Evolutionary conservation across 1,284 basidiomycete species (phyloP).

Genomic region (Irpex rosettiformis): DNA sequence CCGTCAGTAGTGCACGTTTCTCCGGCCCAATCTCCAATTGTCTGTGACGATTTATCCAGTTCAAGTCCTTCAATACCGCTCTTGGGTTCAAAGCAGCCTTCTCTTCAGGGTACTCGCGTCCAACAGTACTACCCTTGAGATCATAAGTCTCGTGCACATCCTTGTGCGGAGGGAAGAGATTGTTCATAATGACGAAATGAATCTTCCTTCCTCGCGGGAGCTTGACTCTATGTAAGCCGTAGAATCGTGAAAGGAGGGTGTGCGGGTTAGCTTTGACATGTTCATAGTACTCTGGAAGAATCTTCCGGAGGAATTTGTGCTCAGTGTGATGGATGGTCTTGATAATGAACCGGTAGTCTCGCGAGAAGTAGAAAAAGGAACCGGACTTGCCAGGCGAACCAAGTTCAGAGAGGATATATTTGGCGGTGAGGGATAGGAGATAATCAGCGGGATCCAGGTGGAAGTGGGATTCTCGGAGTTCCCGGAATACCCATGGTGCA

Average conservation of each 20-base stretch:
- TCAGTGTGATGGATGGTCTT: conserved; percentile 96
- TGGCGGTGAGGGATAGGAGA: conserved; percentile 91
- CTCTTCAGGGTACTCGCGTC: conserved; percentile 86
- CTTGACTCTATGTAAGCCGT: conserved; percentile 96
- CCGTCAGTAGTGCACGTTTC: conserved; percentile 86
- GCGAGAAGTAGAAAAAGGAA: conserved; percentile 98
- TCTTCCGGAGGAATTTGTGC: conserved; percentile 88
- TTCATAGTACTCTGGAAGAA: conserved; percentile 84
- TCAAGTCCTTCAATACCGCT: conserved; percentile 93
- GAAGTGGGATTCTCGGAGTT: conserved; percentile 92
- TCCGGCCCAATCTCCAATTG: conserved; percentile 89
- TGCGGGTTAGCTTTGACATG: conserved; percentile 93
- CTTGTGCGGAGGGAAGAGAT: conserved; percentile 95
- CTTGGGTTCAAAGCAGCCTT: conserved; percentile 77
- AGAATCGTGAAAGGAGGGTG: conserved; percentile 91
- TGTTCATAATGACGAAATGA: conserved; percentile 99
- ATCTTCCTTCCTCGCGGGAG: conserved; percentile 93
- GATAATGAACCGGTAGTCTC: conserved; percentile 99
- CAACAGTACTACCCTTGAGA: conserved; percentile 92
- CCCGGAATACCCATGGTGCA: conserved; percentile 96
- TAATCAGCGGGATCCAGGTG: conserved; percentile 97
- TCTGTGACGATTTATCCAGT: conserved; percentile 87
- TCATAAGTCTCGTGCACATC: conserved; percentile 99
- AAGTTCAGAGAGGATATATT: conserved; percentile 97
- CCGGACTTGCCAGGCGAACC: conserved; percentile 99